Percentiles rank a stretch among this genome's conserved stretches.
Conservation (phyloP, 2,329 filamentous ascomycete species). For the Fusarium bactridioides region DNA sequence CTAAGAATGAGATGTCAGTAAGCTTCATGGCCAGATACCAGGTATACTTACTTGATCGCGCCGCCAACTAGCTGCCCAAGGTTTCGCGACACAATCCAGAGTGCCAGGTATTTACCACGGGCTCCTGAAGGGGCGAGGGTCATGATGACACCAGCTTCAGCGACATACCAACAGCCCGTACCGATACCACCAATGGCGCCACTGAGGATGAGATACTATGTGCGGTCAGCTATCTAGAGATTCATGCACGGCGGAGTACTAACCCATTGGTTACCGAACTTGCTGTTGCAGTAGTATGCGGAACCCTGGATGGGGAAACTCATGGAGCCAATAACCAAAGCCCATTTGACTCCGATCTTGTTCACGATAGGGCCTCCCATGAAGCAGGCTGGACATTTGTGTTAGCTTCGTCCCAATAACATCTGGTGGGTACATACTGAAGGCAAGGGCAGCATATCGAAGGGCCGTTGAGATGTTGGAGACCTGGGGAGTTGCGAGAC, state of each 20-base stretch:
- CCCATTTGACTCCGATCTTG: conserved; percentile 14
- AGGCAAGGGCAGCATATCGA: conserved; percentile 2
- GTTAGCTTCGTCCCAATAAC: fast-evolving
- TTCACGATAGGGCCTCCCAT: conserved; percentile 13
- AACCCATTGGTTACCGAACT: conserved; percentile 7
- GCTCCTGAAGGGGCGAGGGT: conserved; percentile 55
- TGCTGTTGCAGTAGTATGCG: conserved; percentile 15
- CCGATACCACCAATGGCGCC: conserved; percentile 36
- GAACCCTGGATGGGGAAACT: background rate
- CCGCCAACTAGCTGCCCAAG: conserved; percentile 7
- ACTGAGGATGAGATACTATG: conserved; percentile 3
- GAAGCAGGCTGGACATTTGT: background rate
- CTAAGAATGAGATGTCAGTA: background rate
- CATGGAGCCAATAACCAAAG: conserved; percentile 3
- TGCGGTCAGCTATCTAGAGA: fast-evolving
- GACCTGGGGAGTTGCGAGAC: conserved; percentile 6
- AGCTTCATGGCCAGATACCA: fast-evolving
- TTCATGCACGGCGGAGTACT: fast-evolving
- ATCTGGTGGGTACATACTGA: background rate
- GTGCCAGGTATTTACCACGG: conserved; percentile 54
- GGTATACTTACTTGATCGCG: background rate
- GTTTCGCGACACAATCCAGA: conserved; percentile 9
- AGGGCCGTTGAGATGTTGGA: conserved; percentile 5
- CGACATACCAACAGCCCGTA: conserved; percentile 58
- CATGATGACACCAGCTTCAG: conserved; percentile 58